A percentile compares a stretch with the other conserved stretches of the same genome.
Evolutionary conservation across 106 monocot genomes (phyloP).

Genomic region (Dioscorea dumetorum): DNA sequence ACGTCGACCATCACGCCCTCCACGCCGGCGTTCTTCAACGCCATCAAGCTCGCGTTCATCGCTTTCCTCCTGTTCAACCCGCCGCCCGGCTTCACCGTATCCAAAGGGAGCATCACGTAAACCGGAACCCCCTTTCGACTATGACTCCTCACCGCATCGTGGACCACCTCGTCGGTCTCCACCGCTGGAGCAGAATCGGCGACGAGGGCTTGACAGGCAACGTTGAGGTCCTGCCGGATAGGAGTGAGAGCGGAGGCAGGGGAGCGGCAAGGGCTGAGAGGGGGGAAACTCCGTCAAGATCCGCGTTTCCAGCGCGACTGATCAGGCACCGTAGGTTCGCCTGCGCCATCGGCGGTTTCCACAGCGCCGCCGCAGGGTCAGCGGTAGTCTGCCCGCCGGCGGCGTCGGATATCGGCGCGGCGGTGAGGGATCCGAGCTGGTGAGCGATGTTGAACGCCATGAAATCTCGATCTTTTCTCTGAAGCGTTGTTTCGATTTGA

Average conservation of each 20-base stretch:
- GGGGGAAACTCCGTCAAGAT: slow-evolving; percentile 32
- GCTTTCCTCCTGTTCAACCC: slow-evolving; percentile 62
- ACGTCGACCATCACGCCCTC: slow-evolving; percentile 96
- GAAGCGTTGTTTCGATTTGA: too few species aligned
- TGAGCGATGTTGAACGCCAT: slow-evolving; percentile 38
- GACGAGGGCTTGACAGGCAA: slow-evolving; percentile 41
- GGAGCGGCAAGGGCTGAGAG: slow-evolving; percentile 34
- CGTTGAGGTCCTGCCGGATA: slow-evolving; percentile 11
- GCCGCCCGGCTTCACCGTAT: slow-evolving; percentile 46
- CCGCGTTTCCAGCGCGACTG: slow-evolving; percentile 9
- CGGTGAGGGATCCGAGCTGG: slow-evolving; percentile 33
- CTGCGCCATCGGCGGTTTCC: slow-evolving; percentile 4
- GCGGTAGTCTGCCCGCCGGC: background rate
- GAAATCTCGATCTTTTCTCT: background rate
- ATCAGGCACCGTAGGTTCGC: slow-evolving; percentile 35
- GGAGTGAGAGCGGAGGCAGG: slow-evolving; percentile 5
- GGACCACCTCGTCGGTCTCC: slow-evolving; percentile 7
- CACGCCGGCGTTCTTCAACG: slow-evolving; percentile 77
- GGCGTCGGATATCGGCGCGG: slow-evolving; percentile 8
- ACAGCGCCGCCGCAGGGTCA: slow-evolving; percentile 7
- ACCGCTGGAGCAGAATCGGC: slow-evolving; percentile 1
- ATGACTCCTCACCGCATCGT: background rate
- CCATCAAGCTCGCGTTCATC: slow-evolving; percentile 65
- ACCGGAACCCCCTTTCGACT: slow-evolving; percentile 62
- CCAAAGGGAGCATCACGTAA: slow-evolving; percentile 89